Conservation (phyloP, 2,329 filamentous ascomycete genomes). For the Talaromyces sp. region DNA sequence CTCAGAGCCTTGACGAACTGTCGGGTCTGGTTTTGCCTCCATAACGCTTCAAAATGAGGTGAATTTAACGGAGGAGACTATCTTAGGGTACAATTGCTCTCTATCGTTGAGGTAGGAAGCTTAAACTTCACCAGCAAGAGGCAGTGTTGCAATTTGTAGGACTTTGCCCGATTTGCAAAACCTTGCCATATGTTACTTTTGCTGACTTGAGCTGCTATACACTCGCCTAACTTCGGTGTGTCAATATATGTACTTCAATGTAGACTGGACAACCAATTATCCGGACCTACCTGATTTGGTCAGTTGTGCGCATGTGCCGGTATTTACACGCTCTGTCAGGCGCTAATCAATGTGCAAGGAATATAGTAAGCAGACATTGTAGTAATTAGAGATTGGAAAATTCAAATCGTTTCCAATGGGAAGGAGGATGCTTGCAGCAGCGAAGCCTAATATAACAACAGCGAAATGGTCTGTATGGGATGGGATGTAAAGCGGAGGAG, state of each 20-base stretch:
- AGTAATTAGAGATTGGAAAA: not conserved
- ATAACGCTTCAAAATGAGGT: slow-evolving; percentile 13
- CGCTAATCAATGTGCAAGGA: not conserved
- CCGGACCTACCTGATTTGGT: slow-evolving; percentile 1
- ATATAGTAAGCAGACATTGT: slow-evolving; percentile 6
- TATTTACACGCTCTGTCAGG: slow-evolving; percentile 6
- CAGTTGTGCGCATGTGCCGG: not conserved
- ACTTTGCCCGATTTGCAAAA: not conserved
- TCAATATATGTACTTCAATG: not conserved
- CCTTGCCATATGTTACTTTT: not conserved
- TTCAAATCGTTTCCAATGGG: not conserved
- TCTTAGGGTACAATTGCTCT: not conserved
- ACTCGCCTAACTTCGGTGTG: not conserved
- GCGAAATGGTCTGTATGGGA: slow-evolving; percentile 10
- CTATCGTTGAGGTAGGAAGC: not conserved
- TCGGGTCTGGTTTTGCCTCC: slow-evolving; percentile 20
- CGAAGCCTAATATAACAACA: slow-evolving; percentile 11
- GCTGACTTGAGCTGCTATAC: not conserved
- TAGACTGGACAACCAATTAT: not conserved
- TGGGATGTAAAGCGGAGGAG: slow-evolving; percentile 17
- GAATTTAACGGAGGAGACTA: not conserved
- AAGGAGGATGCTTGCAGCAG: not conserved
- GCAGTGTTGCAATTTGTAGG: not conserved
- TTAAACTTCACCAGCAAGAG: not conserved
- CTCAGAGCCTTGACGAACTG: slow-evolving; percentile 18